phyloP scores from a whole-genome alignment of 176 grass and related monocot species.

The Eleusine coracana region DNA sequence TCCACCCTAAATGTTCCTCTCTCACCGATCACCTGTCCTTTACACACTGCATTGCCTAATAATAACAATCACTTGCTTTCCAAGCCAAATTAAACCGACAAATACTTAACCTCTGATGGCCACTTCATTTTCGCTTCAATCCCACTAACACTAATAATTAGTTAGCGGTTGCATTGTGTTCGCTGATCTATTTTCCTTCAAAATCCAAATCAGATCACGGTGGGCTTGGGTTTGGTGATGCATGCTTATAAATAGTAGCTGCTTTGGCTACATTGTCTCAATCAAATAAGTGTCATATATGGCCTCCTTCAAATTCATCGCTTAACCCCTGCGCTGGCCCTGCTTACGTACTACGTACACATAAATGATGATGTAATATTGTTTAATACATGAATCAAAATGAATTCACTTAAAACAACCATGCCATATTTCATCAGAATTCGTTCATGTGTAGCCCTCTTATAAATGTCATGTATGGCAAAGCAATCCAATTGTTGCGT shows the following conservation, averaged over 20 bases:
- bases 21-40: conserved; percentile 6
- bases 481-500: not conserved
- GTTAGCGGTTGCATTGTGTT: conserved; percentile 31
- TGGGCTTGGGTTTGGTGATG: conserved; percentile 31
- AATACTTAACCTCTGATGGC: not conserved
- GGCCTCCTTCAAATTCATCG: conserved; percentile 5
- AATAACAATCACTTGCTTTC: conserved; percentile 35
- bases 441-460: not conserved
- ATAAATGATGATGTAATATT: not conserved
- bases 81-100: conserved; percentile 26
- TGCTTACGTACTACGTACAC: not conserved
- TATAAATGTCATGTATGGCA: not conserved
- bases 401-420: not conserved
- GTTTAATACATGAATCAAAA: not conserved
- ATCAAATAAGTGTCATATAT: conserved; percentile 18
- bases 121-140: not conserved
- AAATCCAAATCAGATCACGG: not conserved
- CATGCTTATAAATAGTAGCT: not conserved
- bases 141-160: conserved; percentile 13
- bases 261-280: conserved; percentile 27
- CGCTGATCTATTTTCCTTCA: not conserved
- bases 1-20: conserved; percentile 1
- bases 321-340: conserved; percentile 12
- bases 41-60: conserved; percentile 9
- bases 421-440: not conserved